phyloP scores from a whole-genome alignment of 129 eudicot species.

The Oenanthe sinensis region DNA sequence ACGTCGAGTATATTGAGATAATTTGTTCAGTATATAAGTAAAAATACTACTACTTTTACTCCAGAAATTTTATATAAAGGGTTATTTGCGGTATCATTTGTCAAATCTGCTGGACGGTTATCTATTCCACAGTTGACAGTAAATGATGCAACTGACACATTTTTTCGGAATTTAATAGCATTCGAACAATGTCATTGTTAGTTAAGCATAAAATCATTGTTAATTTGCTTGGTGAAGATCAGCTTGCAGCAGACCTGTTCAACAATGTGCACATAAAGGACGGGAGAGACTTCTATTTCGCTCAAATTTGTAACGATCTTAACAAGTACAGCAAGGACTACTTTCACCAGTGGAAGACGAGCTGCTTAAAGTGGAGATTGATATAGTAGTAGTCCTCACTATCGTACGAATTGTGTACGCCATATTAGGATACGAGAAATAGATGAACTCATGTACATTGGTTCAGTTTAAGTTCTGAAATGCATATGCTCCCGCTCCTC shows the following conservation, averaged over 20 bases:
- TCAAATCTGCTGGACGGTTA: not conserved
- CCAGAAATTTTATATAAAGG: too few species aligned
- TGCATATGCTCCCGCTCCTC: too few species aligned
- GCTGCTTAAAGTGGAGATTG: not conserved
- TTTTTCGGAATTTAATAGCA: slow-evolving; percentile 22
- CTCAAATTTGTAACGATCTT: slow-evolving; percentile 1
- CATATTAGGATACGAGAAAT: too few species aligned
- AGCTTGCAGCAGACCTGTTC: slow-evolving; percentile 2
- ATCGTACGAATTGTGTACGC: slow-evolving; percentile 3
- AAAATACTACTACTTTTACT: too few species aligned
- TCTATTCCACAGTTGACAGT: slow-evolving; percentile 5
- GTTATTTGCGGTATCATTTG: not conserved
- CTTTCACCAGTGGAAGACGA: slow-evolving; percentile 12
- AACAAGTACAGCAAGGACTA: slow-evolving; percentile 8
- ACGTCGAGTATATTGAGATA: too few species aligned
- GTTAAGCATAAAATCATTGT: not conserved
- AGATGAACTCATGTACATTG: too few species aligned
- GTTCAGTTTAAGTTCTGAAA: too few species aligned
- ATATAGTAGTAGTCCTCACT: slow-evolving; percentile 8
- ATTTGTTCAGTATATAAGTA: too few species aligned
- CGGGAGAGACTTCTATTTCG: slow-evolving; percentile 6
- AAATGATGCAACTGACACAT: slow-evolving; percentile 14
- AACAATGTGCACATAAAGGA: slow-evolving; percentile 2
- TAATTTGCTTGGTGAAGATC: not conserved
- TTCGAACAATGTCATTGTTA: slow-evolving; percentile 15